These are phyloP conservation scores for Euphorbia celastroides DNA, from an alignment of 441 rosid genomes.

Conservation along the genomic window DNA sequence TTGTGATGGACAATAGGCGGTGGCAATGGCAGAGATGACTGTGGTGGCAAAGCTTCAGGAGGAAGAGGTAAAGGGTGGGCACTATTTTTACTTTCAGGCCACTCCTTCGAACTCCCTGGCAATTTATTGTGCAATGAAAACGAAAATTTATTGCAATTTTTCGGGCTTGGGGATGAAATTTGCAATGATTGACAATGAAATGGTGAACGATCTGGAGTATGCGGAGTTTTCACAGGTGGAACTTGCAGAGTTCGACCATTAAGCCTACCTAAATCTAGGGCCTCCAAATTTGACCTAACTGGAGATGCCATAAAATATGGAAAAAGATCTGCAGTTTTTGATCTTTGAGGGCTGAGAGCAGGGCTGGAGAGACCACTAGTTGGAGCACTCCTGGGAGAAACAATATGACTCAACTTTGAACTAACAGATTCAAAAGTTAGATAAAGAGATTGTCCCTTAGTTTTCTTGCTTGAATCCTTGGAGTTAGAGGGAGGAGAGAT, in stretches of 20 bases:
- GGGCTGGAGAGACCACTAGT: constrained; percentile 46
- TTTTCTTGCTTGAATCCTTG: constrained; percentile 10
- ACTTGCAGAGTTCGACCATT: constrained; percentile 17
- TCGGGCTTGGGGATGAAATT: constrained; percentile 19
- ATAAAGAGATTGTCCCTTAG: constrained; percentile 26
- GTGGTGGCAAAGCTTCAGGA: constrained; percentile 13
- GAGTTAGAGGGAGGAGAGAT: constrained; percentile 14
- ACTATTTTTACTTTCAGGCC: too few relatives aligned
- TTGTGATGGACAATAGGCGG: too few relatives aligned
- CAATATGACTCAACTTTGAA: constrained; percentile 23
- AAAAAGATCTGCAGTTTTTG: constrained; percentile 20
- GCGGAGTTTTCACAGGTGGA: constrained; percentile 24
- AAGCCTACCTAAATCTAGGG: constrained; percentile 21
- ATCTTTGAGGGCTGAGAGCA: constrained; percentile 38
- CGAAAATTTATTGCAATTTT: constrained; percentile 17
- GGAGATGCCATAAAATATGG: constrained; percentile 21
- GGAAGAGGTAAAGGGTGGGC: too few relatives aligned
- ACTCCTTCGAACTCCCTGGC: constrained; percentile 29
- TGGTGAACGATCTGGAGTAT: constrained; percentile 36
- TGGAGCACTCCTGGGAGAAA: constrained; percentile 48
- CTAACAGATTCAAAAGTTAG: constrained; percentile 15
- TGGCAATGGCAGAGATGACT: too few relatives aligned
- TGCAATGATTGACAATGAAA: constrained; percentile 28
- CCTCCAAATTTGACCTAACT: constrained; percentile 20
- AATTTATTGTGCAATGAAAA: constrained; percentile 24